These are phyloP conservation scores for Cryphonectria nitschkei DNA, from an alignment of 2,329 filamentous ascomycete genomes.

Conservation along the genomic window DNA sequence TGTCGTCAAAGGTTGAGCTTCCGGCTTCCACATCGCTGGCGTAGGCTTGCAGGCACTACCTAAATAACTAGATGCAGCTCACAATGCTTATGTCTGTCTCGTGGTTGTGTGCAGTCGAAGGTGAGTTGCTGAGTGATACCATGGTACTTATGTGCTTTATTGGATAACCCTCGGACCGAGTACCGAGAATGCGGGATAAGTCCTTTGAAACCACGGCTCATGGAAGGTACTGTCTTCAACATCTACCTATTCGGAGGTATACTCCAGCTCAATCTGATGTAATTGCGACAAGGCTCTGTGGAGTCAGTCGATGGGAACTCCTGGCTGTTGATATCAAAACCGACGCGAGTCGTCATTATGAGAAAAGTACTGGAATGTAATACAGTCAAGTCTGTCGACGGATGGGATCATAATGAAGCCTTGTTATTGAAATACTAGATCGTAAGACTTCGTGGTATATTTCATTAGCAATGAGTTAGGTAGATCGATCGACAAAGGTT, in stretches of 20 bases:
- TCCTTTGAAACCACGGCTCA: background rate
- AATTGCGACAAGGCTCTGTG: background rate
- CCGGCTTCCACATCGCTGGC: background rate
- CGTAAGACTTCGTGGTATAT: background rate
- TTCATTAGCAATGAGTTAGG: background rate
- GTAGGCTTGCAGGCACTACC: background rate
- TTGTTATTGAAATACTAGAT: too few relatives aligned
- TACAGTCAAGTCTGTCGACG: background rate
- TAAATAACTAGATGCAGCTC: background rate
- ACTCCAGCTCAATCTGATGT: background rate
- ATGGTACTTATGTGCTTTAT: background rate
- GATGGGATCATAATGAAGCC: background rate
- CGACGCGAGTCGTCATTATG: background rate
- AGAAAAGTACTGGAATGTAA: background rate
- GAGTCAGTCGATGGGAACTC: background rate
- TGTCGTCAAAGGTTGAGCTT: background rate
- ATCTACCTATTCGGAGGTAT: background rate
- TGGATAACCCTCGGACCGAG: too few relatives aligned
- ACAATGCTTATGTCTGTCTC: background rate
- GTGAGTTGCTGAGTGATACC: background rate
- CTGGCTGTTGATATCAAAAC: background rate
- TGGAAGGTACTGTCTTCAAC: too few relatives aligned
- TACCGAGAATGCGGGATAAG: background rate
- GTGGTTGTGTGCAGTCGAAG: background rate
- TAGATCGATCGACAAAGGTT: background rate